Base-by-base conservation (phyloP, 441 rosid genomes). In the Raphanus hybrid region DNA sequence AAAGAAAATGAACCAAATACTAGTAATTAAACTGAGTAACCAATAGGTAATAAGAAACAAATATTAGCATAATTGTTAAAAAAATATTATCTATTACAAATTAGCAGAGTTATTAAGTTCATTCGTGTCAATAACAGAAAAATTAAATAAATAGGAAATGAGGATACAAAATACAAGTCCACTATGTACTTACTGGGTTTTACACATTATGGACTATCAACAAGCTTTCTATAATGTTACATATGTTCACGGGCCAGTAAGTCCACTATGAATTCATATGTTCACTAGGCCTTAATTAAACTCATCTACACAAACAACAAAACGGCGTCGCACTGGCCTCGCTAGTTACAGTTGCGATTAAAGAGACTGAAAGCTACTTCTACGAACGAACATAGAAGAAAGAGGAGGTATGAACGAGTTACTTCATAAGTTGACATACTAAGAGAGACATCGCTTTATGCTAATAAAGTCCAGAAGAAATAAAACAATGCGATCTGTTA, bases 401-500 rank as follows among this genome's bases (percentile, higher is more conserved):
- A 41, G 48, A 10, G 48, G n/a, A 43, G 45, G 11, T 2, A 43
- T 43, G n/a, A 43, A 43, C 45, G 11, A 39, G 45, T 39, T 8
- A 39, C 45, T 39, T 8, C 41, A 41, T 41, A 41, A 41, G 12
- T 41, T 39, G 45, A 39, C 11, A 39, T 39, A 10, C 12, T 41
- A 9, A 12, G 48, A 41, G 48, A 43, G 50, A 43, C 50, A 43
- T 43, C 4, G n/a, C 50, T 43, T 8, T 43, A 43, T 43, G 50
- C n/a, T 43, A n/a, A 11, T 3, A 10, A 39, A 11, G 43, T 2
- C 43, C 0, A 37, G 43, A 37, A 8, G 43, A 37, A 37, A 32
- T 0, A 35, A 35, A 35, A 34, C 71, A 29, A 90, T 90, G 96
- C 85, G 57, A 68, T 74, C 83, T 6, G 43, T 70, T 3, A 4